Evolutionary conservation across 2,329 filamentous ascomycete genomes (phyloP).

Genomic region (Colletotrichum spaethianum): DNA sequence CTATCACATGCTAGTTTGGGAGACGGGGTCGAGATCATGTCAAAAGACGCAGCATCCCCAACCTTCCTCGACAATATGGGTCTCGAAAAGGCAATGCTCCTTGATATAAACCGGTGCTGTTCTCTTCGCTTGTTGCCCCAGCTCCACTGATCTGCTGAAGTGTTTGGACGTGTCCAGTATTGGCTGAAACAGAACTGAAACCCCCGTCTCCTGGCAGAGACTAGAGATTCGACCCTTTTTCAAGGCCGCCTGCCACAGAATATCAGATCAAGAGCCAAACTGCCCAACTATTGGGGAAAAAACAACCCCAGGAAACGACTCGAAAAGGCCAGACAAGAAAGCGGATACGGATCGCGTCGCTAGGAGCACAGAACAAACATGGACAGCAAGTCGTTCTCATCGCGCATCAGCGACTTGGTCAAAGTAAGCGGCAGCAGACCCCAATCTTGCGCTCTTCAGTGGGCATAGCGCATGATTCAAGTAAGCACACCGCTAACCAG

Average conservation of each 20-base stretch:
- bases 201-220: constrained; percentile 17
- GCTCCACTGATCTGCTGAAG: constrained; percentile 28
- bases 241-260: background rate
- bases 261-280: background rate
- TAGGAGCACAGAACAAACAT: constrained; percentile 16
- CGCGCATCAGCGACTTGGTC: constrained; percentile 41
- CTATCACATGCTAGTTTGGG: constrained; percentile 32
- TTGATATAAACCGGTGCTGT: constrained; percentile 6
- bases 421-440: constrained; percentile 27
- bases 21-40: background rate
- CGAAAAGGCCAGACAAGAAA: background rate
- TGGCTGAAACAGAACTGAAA: constrained; percentile 40
- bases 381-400: constrained; percentile 40
- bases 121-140: background rate
- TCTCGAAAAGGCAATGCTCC: background rate
- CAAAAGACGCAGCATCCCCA: constrained; percentile 17
- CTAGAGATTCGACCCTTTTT: constrained; percentile 5
- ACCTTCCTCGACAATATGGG: background rate
- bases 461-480: background rate
- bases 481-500: constrained; percentile 11
- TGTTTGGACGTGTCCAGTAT: constrained; percentile 14
- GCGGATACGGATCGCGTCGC: background rate
- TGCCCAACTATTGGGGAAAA: background rate
- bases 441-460: background rate
- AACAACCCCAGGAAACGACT: background rate